These are phyloP conservation scores for Neurospora sp. DNA, from an alignment of 495 filamentous ascomycete genomes.

Conservation along the genomic window DNA sequence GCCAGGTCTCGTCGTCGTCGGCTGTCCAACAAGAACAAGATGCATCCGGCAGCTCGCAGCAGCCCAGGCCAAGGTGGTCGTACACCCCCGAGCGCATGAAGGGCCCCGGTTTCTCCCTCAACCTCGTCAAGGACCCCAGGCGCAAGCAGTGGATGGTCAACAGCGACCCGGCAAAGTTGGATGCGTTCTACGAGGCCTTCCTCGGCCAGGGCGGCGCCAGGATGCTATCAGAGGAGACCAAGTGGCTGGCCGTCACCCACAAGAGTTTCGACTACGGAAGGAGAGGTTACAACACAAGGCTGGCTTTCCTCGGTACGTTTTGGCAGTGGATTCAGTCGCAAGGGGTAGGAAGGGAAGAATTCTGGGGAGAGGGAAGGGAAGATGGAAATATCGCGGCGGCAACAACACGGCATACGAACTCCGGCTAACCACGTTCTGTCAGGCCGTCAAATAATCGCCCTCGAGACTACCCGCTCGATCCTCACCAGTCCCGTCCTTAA, in stretches of 20 bases:
- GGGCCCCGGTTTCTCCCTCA: slow-evolving; percentile 52
- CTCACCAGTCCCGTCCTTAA: slow-evolving; percentile 35
- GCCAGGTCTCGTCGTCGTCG: slow-evolving; percentile 14
- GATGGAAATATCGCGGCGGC: background rate
- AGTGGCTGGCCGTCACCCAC: slow-evolving; percentile 95
- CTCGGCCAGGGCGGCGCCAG: slow-evolving; percentile 59
- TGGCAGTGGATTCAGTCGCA: background rate
- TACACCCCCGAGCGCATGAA: slow-evolving; percentile 69
- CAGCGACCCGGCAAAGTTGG: slow-evolving; percentile 56
- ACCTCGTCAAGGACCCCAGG: slow-evolving; percentile 35
- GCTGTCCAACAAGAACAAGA: slow-evolving; percentile 1
- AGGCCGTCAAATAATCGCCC: slow-evolving; percentile 73
- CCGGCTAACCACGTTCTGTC: background rate
- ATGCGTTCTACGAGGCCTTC: slow-evolving; percentile 61
- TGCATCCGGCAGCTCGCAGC: background rate
- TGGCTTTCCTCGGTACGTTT: slow-evolving; percentile 75
- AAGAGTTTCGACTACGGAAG: slow-evolving; percentile 96
- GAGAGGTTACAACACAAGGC: slow-evolving; percentile 85
- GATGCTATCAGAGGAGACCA: slow-evolving; percentile 76
- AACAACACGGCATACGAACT: slow-evolving; percentile 8
- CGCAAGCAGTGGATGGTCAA: slow-evolving; percentile 56
- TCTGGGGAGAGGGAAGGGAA: slow-evolving; percentile 49
- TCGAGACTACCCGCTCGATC: slow-evolving; percentile 67
- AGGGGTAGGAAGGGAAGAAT: slow-evolving; percentile 47
- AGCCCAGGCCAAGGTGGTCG: slow-evolving; percentile 58